Conservation (phyloP, 2,329 filamentous ascomycete species). For the Sporothrix luriei region DNA sequence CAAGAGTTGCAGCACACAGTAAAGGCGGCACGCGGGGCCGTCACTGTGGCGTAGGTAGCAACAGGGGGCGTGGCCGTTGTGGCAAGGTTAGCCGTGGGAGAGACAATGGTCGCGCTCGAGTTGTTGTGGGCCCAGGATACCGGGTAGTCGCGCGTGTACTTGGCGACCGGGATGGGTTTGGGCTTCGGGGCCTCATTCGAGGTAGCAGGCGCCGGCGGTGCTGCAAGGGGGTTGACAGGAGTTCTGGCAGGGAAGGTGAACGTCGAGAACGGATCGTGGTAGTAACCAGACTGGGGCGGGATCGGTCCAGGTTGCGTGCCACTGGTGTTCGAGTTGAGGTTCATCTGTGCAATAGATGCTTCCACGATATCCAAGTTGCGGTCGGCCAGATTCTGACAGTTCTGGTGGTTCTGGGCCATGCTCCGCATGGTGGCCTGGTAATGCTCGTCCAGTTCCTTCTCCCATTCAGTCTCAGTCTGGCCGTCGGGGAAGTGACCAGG, state of each 20-base stretch:
- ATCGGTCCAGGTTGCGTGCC: background rate
- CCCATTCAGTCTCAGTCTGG: conserved; percentile 20
- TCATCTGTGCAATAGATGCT: conserved; percentile 31
- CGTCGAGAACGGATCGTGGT: background rate
- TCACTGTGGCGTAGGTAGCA: background rate
- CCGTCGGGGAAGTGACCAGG: conserved; percentile 30
- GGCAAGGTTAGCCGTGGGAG: background rate
- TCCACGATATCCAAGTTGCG: conserved; percentile 35
- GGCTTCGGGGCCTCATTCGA: background rate
- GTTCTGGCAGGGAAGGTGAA: background rate
- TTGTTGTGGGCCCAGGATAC: background rate
- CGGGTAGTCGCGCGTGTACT: background rate
- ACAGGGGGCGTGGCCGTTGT: background rate
- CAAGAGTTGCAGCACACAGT: conserved; percentile 95
- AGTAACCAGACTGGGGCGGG: background rate
- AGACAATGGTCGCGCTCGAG: background rate
- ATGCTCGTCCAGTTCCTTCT: conserved; percentile 27
- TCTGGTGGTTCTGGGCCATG: conserved; percentile 38
- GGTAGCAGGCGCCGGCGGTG: background rate
- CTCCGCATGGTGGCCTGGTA: conserved; percentile 30
- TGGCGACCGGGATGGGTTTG: background rate
- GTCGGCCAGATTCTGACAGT: conserved; percentile 28
- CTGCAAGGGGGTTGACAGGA: background rate
- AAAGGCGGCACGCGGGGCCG: conserved; percentile 50
- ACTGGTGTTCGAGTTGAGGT: background rate